Conservation (phyloP, 2,329 filamentous ascomycete genomes). For the Metarhizium brunneum region DNA sequence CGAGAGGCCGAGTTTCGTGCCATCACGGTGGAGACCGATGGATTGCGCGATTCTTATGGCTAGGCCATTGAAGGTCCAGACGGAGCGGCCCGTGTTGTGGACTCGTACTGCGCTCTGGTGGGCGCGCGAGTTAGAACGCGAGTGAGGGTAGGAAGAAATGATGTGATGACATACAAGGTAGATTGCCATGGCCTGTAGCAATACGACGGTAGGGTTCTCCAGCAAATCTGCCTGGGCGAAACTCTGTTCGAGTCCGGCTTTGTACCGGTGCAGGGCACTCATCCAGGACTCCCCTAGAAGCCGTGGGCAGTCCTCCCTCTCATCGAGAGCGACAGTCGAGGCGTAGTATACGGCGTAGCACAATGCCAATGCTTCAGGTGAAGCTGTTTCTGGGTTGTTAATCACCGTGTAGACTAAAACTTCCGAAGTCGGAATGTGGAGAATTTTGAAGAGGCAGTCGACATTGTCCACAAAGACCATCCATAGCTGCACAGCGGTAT, state of each 20-base stretch:
- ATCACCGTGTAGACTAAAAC: conserved; percentile 21
- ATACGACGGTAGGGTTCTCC: conserved; percentile 26
- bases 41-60: conserved; percentile 37
- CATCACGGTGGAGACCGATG: conserved; percentile 46
- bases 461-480: conserved; percentile 18
- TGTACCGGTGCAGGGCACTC: conserved; percentile 18
- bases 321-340: conserved; percentile 30
- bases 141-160: background rate
- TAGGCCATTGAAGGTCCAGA: conserved; percentile 33
- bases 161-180: conserved; percentile 22
- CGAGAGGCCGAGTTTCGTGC: conserved; percentile 32
- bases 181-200: conserved; percentile 26
- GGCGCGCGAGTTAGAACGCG: background rate
- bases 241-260: conserved; percentile 26
- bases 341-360: conserved; percentile 42
- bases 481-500: conserved; percentile 21
- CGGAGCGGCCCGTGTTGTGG: conserved; percentile 23
- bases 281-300: conserved; percentile 15
- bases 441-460: conserved; percentile 19
- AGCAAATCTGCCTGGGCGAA: conserved; percentile 29
- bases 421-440: conserved; percentile 22
- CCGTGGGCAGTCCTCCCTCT: conserved; percentile 23
- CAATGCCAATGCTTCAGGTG: conserved; percentile 23
- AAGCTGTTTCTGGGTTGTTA: conserved; percentile 17
- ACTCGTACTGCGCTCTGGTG: conserved; percentile 14